Conservation (phyloP, 2,329 filamentous ascomycete genomes). For the Phyllosticta capitalensis region DNA sequence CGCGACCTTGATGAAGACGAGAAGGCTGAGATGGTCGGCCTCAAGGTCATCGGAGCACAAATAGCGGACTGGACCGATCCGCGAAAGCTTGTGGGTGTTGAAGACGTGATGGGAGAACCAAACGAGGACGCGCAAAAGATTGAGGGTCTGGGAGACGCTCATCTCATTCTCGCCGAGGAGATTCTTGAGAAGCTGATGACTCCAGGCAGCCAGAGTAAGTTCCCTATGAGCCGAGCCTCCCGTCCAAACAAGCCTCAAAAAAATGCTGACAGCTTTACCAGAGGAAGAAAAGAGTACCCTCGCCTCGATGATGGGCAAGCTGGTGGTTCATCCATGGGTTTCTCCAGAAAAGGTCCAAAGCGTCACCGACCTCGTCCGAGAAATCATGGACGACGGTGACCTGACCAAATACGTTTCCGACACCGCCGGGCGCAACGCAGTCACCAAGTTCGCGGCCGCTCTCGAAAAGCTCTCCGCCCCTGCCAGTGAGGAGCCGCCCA, state of each 20-base stretch:
- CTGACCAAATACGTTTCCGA: constrained; percentile 41
- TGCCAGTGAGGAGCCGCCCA: constrained; percentile 20
- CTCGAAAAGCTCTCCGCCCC: constrained; percentile 43
- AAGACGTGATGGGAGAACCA: constrained; percentile 30
- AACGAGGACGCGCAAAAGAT: constrained; percentile 44
- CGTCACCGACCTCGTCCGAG: constrained; percentile 37
- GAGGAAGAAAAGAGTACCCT: constrained; percentile 82
- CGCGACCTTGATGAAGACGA: constrained; percentile 65
- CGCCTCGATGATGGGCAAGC: constrained; percentile 68
- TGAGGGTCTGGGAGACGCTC: constrained; percentile 62
- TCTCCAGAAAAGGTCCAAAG: constrained; percentile 23
- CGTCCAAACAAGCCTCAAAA: constrained; percentile 20
- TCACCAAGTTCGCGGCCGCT: constrained; percentile 43
- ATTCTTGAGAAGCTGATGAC: constrained; percentile 66
- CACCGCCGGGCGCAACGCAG: constrained; percentile 41
- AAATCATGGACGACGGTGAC: constrained; percentile 37
- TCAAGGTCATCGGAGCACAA: constrained; percentile 69
- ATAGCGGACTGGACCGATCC: constrained; percentile 94
- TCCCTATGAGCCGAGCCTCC: constrained; percentile 11
- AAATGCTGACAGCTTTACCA: constrained; percentile 24
- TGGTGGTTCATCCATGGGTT: constrained; percentile 64
- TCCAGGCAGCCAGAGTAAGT: constrained; percentile 55
- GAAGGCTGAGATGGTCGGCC: constrained; percentile 63
- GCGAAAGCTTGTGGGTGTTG: constrained; percentile 60
- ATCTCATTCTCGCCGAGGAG: constrained; percentile 67